phyloP scores from a whole-genome alignment of 345 rosid species.

The Rhodomyrtus tomentosa region DNA sequence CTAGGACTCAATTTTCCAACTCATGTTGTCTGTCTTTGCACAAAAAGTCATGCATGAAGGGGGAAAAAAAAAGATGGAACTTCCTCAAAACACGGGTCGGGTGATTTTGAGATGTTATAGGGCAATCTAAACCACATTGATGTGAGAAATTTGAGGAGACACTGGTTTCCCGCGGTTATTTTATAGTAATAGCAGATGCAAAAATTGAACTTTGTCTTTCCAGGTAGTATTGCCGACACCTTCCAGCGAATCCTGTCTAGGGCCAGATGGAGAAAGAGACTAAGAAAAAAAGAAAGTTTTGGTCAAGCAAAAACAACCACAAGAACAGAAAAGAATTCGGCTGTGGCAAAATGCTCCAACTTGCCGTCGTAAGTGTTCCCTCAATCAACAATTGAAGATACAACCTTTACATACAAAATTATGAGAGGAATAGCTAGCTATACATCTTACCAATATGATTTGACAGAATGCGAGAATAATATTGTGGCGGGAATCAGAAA shows the following conservation, averaged over 20 bases:
- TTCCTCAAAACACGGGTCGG: not conserved
- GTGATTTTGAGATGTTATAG: not conserved
- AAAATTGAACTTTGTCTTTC: not conserved
- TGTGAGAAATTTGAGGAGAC: not conserved
- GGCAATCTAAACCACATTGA: not conserved
- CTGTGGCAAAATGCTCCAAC: not conserved
- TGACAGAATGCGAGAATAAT: not conserved
- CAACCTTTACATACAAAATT: slow-evolving; percentile 39
- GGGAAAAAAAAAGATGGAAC: too few relatives aligned
- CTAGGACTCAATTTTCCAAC: not conserved
- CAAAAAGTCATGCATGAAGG: not conserved
- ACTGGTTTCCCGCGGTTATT: not conserved
- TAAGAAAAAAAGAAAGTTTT: not conserved
- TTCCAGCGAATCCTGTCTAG: not conserved
- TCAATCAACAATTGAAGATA: not conserved
- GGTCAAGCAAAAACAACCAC: not conserved
- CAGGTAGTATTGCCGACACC: not conserved
- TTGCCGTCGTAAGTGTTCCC: not conserved
- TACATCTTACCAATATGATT: slow-evolving; percentile 13
- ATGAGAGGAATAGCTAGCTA: slow-evolving; percentile 13
- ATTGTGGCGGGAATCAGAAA: not conserved
- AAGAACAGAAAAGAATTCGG: not conserved
- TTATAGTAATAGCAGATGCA: not conserved
- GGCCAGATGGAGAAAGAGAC: not conserved
- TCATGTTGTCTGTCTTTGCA: not conserved